Evolutionary conservation across 257 asterid genomes (phyloP).

Genomic region (Solanum virginianum): DNA sequence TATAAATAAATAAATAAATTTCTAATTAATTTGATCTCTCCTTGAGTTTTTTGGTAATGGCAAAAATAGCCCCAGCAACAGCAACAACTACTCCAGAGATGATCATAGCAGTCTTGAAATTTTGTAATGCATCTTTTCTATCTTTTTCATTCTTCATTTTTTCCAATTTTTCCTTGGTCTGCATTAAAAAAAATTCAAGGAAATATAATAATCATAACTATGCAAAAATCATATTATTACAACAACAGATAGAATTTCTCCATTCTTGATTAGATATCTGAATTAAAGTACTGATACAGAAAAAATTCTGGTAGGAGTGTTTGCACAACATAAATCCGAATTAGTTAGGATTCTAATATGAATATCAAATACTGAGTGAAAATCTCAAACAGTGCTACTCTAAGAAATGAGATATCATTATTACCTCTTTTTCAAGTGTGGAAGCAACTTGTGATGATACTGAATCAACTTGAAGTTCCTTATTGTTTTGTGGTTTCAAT

Average conservation of each 20-base stretch:
- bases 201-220: too few relatives aligned
- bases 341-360: background rate
- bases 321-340: fast-evolving
- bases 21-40: slow-evolving; percentile 29
- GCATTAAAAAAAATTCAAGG: background rate
- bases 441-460: slow-evolving; percentile 39
- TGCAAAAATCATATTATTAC: too few relatives aligned
- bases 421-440: slow-evolving; percentile 34
- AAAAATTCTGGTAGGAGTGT: too few relatives aligned
- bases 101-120: slow-evolving; percentile 38
- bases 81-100: slow-evolving; percentile 60
- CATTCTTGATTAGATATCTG: background rate
- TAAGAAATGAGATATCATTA: background rate
- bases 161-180: slow-evolving; percentile 23
- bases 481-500: slow-evolving; percentile 40
- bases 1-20: background rate
- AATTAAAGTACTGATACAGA: background rate
- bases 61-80: slow-evolving; percentile 61
- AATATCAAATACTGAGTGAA: background rate
- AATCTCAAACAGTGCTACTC: background rate
- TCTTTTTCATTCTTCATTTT: slow-evolving; percentile 24
- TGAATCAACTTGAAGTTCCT: slow-evolving; percentile 42
- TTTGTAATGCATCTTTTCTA: slow-evolving; percentile 44
- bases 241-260: background rate
- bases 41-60: slow-evolving; percentile 53